phyloP scores from a whole-genome alignment of 1,284 basidiomycete genomes.

The Leccinum pseudoinsigne region DNA sequence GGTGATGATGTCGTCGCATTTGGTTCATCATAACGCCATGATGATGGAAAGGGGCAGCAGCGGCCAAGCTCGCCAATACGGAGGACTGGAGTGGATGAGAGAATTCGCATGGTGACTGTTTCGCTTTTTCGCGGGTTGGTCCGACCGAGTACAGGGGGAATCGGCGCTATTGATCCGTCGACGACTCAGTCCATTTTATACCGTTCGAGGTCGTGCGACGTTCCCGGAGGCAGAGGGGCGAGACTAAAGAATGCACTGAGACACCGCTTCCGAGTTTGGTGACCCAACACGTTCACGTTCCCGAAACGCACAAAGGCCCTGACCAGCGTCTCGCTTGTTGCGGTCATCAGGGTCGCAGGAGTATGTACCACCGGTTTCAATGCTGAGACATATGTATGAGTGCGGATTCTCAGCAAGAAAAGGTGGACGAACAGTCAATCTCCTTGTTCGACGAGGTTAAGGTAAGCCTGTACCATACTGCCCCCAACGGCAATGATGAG shows the following conservation, averaged over 20 bases:
- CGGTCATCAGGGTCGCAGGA: background rate
- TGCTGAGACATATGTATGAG: conserved; percentile 4
- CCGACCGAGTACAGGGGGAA: too few species aligned
- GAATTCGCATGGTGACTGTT: background rate
- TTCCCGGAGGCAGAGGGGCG: background rate
- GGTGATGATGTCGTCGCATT: too few species aligned
- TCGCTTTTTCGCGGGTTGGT: background rate
- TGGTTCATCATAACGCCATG: too few species aligned
- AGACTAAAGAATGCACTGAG: background rate
- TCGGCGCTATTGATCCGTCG: background rate
- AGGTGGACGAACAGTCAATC: conserved; percentile 45
- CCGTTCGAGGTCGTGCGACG: background rate
- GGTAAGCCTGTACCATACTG: conserved; percentile 41
- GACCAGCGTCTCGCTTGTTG: background rate
- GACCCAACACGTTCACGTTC: background rate
- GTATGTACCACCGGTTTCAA: background rate
- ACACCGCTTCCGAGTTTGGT: background rate
- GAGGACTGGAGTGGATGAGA: background rate
- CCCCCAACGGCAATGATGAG: conserved; percentile 18
- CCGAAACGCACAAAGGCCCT: background rate
- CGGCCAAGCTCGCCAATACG: too few species aligned
- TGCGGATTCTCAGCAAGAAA: background rate
- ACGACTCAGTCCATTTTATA: background rate
- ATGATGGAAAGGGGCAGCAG: too few species aligned
- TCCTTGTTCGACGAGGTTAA: conserved; percentile 62